Percentiles rank a stretch among this genome's conserved stretches.
phyloP scores from a whole-genome alignment of 1,139 yeast genomes.

The Yamadazyma epiphylla region DNA sequence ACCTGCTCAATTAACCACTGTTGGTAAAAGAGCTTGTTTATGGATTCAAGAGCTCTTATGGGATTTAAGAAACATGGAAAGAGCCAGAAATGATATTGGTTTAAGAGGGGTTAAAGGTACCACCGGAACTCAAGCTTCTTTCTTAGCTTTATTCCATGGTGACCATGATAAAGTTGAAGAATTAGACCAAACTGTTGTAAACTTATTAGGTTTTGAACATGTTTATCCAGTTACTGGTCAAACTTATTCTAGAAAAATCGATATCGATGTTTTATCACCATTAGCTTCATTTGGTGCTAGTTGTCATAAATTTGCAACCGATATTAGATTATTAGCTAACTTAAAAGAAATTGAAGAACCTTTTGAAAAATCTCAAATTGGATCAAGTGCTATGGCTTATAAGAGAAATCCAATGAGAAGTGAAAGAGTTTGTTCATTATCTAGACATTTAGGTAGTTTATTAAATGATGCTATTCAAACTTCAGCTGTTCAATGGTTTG shows the following conservation, averaged over 20 bases:
- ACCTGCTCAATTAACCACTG: conserved; percentile 98
- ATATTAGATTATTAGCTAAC: conserved; percentile 91
- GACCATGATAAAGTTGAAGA: conserved; percentile 94
- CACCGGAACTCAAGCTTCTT: conserved; percentile 98
- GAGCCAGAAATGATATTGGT: conserved; percentile 96
- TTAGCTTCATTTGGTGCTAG: conserved; percentile 94
- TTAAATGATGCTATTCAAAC: conserved; percentile 94
- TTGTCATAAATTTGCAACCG: conserved; percentile 97
- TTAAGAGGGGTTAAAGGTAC: conserved; percentile 99
- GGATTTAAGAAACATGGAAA: conserved; percentile 93
- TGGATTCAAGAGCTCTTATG: conserved; percentile 98
- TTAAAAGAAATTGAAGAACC: conserved; percentile 98
- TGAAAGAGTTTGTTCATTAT: conserved; percentile 95
- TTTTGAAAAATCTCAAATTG: conserved; percentile 95
- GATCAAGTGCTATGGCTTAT: conserved; percentile 98
- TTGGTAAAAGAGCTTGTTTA: conserved; percentile 95
- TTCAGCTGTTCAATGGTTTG: conserved; percentile 98
- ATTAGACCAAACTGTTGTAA: conserved; percentile 87
- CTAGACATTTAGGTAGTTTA: conserved; percentile 91
- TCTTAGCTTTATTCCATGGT: conserved; percentile 91
- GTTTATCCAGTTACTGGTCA: conserved; percentile 99
- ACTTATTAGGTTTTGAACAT: conserved; percentile 86
- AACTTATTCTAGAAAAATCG: conserved; percentile 96
- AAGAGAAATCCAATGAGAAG: conserved; percentile 99
- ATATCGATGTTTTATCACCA: conserved; percentile 89